These are phyloP conservation scores for Trichophyton schoenleinii DNA, from an alignment of 2,329 filamentous ascomycete species.

Conservation along the genomic window DNA sequence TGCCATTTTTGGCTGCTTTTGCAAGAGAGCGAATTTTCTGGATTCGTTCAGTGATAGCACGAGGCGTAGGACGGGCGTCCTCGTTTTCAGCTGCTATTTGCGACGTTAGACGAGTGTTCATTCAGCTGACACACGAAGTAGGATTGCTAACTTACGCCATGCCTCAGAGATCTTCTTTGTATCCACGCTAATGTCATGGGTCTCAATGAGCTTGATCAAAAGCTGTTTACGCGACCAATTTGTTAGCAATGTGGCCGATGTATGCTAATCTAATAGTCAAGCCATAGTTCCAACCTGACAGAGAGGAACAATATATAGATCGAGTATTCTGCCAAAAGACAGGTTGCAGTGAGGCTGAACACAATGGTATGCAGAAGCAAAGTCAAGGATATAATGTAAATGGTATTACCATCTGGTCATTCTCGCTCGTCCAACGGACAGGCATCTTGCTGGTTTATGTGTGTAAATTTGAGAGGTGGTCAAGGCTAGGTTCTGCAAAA, in stretches of 20 bases:
- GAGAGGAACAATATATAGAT: not conserved
- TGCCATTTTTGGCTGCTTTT: conserved; percentile 8
- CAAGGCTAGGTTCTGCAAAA: not conserved
- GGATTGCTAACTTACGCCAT: conserved; percentile 26
- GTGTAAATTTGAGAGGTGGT: not conserved
- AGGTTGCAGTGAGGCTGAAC: not conserved
- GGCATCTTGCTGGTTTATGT: conserved; percentile 20
- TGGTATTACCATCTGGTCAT: conserved; percentile 24
- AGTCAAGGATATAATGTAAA: not conserved
- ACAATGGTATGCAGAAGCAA: not conserved
- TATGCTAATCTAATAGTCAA: too few species aligned
- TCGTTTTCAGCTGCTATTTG: conserved; percentile 12
- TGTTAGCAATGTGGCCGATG: not conserved
- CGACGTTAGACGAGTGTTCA: not conserved
- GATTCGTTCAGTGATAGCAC: conserved; percentile 30
- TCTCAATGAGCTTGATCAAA: conserved; percentile 30
- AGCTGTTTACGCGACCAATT: conserved; percentile 19
- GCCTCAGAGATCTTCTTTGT: conserved; percentile 23
- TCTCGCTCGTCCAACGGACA: conserved; percentile 26
- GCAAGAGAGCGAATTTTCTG: conserved; percentile 20
- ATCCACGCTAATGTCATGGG: conserved; percentile 26
- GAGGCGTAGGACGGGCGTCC: conserved; percentile 23
- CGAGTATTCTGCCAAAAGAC: not conserved
- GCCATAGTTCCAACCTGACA: too few species aligned
- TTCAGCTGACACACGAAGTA: not conserved